These are phyloP conservation scores for Clarireedia homoeocarpa DNA, from an alignment of 2,329 filamentous ascomycete genomes.

Conservation along the genomic window DNA sequence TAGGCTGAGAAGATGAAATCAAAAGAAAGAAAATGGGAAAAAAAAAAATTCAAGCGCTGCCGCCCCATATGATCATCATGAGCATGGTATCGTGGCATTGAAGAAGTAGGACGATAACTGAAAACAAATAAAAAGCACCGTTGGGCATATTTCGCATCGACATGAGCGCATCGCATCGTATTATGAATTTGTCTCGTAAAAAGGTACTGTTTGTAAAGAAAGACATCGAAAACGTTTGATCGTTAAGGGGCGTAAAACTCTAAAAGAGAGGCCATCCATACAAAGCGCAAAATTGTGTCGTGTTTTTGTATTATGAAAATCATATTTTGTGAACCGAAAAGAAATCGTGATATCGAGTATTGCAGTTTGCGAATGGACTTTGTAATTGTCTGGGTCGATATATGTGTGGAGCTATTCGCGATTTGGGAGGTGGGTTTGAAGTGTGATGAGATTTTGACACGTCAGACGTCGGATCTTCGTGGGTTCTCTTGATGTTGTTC, in stretches of 20 bases:
- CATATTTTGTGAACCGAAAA: background rate
- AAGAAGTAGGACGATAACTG: background rate
- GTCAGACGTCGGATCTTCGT: background rate
- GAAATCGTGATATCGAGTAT: background rate
- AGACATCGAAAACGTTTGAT: too few relatives aligned
- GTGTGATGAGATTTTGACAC: background rate
- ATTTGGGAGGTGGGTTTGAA: too few relatives aligned
- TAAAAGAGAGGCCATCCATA: background rate
- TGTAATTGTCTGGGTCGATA: background rate
- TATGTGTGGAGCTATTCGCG: background rate
- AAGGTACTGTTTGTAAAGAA: too few relatives aligned
- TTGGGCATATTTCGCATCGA: background rate
- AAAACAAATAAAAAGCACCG: background rate
- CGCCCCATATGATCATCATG: background rate
- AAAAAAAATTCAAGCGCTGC: background rate
- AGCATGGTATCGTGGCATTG: constrained; percentile 4
- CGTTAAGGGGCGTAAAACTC: background rate
- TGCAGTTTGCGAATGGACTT: background rate
- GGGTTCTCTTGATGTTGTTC: background rate
- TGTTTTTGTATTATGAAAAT: background rate
- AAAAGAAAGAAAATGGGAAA: background rate
- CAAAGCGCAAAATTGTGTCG: background rate
- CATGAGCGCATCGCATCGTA: background rate
- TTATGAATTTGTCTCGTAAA: too few relatives aligned
- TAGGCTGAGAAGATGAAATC: background rate